Conservation (phyloP, 495 filamentous ascomycete species). For the Corynascus novoguineensis region DNA sequence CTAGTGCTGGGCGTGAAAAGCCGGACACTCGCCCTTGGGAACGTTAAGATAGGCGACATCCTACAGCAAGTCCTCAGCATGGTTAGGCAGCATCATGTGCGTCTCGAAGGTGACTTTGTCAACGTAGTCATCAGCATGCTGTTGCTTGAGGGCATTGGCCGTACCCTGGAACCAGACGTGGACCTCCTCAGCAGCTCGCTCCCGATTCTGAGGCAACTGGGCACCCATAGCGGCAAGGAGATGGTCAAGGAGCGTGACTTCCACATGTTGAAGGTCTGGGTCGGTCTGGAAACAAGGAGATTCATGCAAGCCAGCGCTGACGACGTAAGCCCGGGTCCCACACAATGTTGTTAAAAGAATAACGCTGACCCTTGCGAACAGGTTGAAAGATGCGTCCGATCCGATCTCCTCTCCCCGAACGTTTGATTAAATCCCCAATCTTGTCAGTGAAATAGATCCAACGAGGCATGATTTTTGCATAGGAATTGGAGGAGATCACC, state of each 20-base stretch:
- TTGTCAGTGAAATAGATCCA: background rate
- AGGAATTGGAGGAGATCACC: background rate
- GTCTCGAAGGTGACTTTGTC: slow-evolving; percentile 95
- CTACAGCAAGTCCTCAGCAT: slow-evolving; percentile 83
- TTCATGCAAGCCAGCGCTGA: slow-evolving; percentile 85
- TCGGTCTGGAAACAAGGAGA: slow-evolving; percentile 80
- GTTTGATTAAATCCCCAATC: slow-evolving; percentile 42
- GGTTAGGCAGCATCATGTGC: slow-evolving; percentile 89
- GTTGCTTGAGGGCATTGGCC: slow-evolving; percentile 88
- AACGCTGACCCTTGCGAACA: slow-evolving; percentile 28
- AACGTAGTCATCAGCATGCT: slow-evolving; percentile 96
- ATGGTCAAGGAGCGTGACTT: slow-evolving; percentile 69
- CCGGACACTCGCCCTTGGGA: slow-evolving; percentile 84
- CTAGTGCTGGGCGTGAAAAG: slow-evolving; percentile 85
- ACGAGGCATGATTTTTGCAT: background rate
- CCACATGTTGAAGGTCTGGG: slow-evolving; percentile 92
- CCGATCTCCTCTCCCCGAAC: slow-evolving; percentile 76
- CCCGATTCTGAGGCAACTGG: slow-evolving; percentile 85
- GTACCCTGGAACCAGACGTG: slow-evolving; percentile 75
- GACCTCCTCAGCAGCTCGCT: slow-evolving; percentile 84
- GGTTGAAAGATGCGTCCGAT: slow-evolving; percentile 75
- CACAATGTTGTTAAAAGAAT: background rate
- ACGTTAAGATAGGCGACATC: slow-evolving; percentile 94
- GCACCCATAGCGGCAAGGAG: slow-evolving; percentile 65
- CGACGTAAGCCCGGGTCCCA: slow-evolving; percentile 52